Base-by-base conservation (phyloP, 768 basidiomycete species). In the Termitomyces sp. region DNA sequence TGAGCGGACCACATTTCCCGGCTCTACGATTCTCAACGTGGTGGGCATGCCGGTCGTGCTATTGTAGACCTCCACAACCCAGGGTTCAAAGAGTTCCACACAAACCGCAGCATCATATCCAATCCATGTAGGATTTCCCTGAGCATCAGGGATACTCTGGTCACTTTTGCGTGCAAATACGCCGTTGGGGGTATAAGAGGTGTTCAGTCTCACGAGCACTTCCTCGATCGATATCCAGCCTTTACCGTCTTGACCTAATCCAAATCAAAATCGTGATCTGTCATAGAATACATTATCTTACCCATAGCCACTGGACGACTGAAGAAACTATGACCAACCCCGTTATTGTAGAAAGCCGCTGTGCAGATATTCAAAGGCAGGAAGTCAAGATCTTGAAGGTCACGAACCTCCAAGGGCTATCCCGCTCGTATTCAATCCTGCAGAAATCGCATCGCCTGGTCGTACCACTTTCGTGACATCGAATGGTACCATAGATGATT, bases 31-130 rank as follows among this genome's bases (percentile, higher is more conserved):
- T 31, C 65, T 64, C 22, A 67, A 45, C 0, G 74, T 65, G 22
- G 47, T 68, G 1, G 75, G 74, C 1, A 61, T 55, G 5, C 72
- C 72, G 12, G 63, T 61, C 9, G 73, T 72, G 42, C 66, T 67
- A 48, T 75, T 75, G 54, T 69, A 74, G 5, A 70, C 65, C 44
- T 77, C 74, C 6, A 77, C 56, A 18, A 78, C 60, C 71, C 73
- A 78, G 2, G 75, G 75, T 51, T 78, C 75, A 34, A 75, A 74
- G 1, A 75, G 55, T 59, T 75, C 68, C 8, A 77, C 56, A 54
- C 77, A 78, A 26, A 75, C 68, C 0, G 68, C 72, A 10, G 73
- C 71, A 51, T 78, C 77, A 33, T 70, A 73, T 3, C 76, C 77
- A 31, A 78, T 69, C 57, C 57, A 69, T 4, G 72, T 73, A 10